Evolutionary conservation across 129 eudicot species (phyloP).

Genomic region (Arctium minus): DNA sequence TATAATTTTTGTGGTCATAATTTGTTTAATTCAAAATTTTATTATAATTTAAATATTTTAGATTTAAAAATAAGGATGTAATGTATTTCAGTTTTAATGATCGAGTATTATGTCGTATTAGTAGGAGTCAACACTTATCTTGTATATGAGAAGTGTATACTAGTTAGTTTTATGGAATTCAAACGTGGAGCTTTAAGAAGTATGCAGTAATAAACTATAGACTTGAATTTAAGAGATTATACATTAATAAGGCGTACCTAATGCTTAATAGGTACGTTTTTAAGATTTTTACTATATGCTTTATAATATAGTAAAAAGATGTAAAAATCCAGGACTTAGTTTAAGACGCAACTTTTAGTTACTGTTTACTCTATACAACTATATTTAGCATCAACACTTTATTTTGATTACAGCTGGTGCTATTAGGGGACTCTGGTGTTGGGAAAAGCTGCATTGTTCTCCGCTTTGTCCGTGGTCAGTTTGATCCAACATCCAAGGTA

Average conservation of each 20-base stretch:
- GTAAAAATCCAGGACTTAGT: background rate
- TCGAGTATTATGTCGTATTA: background rate
- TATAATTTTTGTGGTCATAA: no score
- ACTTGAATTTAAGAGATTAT: background rate
- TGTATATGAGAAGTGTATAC: background rate
- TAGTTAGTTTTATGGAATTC: background rate
- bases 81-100: background rate
- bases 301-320: background rate
- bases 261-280: background rate
- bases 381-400: conserved; percentile 2
- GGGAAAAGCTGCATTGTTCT: conserved; percentile 99
- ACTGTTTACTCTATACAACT: background rate
- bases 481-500: conserved; percentile 98
- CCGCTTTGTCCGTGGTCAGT: conserved; percentile 98
- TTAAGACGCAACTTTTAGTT: background rate
- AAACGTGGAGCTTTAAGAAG: background rate
- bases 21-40: no score
- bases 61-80: no score
- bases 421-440: conserved; percentile 97
- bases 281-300: background rate
- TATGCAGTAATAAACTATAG: no score
- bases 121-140: background rate
- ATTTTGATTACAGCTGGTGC: conserved; percentile 69
- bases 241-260: background rate
- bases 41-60: no score